Evolutionary conservation across 2,329 filamentous ascomycete species (phyloP).

Genomic region (Fusarium coffeatum): DNA sequence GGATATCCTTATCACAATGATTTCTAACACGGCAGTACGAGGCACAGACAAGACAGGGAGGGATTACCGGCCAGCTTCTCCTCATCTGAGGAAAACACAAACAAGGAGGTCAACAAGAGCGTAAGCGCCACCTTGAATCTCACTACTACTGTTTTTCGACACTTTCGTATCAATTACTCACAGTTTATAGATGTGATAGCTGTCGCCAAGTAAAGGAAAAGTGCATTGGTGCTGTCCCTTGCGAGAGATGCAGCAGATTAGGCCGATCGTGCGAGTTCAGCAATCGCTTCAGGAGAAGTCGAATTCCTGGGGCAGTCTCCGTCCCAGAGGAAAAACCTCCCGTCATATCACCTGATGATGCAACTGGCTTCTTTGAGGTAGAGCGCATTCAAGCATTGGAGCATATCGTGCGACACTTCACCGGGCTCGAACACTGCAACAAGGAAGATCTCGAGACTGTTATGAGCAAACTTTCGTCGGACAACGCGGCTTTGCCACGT

Average conservation of each 20-base stretch:
- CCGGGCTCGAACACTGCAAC: constrained; percentile 29
- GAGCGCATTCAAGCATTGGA: constrained; percentile 36
- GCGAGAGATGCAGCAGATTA: constrained; percentile 37
- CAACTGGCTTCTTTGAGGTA: constrained; percentile 26
- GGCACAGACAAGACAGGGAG: no score
- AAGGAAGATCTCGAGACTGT: constrained; percentile 17
- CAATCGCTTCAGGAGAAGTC: constrained; percentile 29
- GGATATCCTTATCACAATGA: no score
- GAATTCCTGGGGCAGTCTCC: background rate
- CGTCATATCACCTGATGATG: background rate
- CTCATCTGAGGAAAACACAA: background rate
- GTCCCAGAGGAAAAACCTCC: no score
- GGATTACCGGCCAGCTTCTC: background rate
- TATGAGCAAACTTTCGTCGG: background rate
- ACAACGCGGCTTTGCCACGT: background rate
- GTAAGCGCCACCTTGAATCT: background rate
- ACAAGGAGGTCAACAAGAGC: constrained; percentile 24
- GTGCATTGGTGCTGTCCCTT: constrained; percentile 37
- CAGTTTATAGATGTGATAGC: constrained; percentile 32
- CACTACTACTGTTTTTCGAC: no score
- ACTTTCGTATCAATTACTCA: background rate
- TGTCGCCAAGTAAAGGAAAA: constrained; percentile 42
- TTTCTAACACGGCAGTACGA: no score
- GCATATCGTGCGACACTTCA: constrained; percentile 28
- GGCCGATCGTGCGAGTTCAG: constrained; percentile 37